Evolutionary conservation across 108 stramenopile species (phyloP).

Genomic region (Skeletonema costatum): DNA sequence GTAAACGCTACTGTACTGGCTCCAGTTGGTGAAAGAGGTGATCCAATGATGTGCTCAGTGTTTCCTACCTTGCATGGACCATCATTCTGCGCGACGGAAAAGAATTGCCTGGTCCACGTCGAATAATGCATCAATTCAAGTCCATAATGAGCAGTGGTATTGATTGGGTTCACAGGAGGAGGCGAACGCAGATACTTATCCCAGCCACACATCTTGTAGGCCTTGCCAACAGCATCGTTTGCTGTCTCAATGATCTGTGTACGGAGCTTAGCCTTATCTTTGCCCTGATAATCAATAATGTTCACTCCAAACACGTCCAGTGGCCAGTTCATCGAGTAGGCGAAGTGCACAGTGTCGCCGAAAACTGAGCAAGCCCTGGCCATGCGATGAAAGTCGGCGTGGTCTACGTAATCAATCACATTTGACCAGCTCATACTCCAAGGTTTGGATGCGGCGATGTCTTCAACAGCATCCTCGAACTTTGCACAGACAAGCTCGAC

Average conservation of each 20-base stretch:
- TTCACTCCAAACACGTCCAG: conserved; percentile 10
- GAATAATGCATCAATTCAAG: conserved; percentile 10
- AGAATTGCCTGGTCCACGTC: conserved; percentile 11
- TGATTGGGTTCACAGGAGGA: conserved; percentile 35
- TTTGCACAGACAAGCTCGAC: conserved; percentile 12
- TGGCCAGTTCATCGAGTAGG: conserved; percentile 46
- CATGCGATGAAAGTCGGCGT: conserved; percentile 17
- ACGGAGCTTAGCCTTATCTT: neutral
- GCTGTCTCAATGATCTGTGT: neutral
- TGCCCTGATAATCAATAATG: conserved; percentile 22
- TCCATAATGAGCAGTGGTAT: conserved; percentile 16
- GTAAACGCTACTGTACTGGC: conserved; percentile 22
- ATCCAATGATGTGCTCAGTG: neutral
- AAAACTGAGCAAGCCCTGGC: conserved; percentile 15
- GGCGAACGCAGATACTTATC: conserved; percentile 23
- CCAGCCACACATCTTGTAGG: conserved; percentile 19
- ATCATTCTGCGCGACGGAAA: conserved; percentile 3
- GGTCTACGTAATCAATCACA: conserved; percentile 32
- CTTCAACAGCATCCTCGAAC: conserved; percentile 26
- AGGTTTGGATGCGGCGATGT: conserved; percentile 30
- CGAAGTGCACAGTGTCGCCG: conserved; percentile 28
- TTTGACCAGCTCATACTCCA: conserved; percentile 43
- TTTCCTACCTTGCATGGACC: conserved; percentile 14
- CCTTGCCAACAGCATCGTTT: conserved; percentile 1
- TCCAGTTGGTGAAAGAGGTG: conserved; percentile 22